Base-by-base conservation (phyloP, 257 asterid species). In the Jasminum sambac region DNA sequence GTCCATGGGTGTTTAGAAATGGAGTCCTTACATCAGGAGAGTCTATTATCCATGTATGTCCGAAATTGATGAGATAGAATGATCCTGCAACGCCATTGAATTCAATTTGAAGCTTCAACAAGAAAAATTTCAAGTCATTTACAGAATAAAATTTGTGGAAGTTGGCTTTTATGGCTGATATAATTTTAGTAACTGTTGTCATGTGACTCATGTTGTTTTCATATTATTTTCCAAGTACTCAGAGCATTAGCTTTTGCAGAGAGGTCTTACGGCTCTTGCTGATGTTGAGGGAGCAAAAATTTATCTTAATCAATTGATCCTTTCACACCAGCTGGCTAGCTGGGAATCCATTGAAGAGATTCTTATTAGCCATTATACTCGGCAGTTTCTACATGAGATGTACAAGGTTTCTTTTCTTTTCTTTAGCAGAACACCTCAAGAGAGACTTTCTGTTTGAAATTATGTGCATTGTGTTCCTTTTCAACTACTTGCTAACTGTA, bases 211-310 rank as follows among this genome's bases (percentile, higher is more conserved):
- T 24, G 63, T 60, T 68, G 13, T 60, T 59, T 7, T 4, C 36
- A 30, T 30, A 4, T 30, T 48, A 48, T 50, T 50, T 78, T 75
- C 69, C 39, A 36, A 75, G 43, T 69, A 50, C 81, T 74, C 42
- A 55, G 46, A 36, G 40, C 68, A 71, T 76, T 72, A 67, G 44
- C 72, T 79, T 67, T 55, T 77, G 71, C 79, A 94, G 98, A 89
- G 96, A 77, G 99, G 97, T 75, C 91, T 94, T 68, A 89, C 91
- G 96, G 96, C 99, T 67, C 93, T 94, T 79, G 99, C 99, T 66
- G 97, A 94, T 81, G 95, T 94, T 9, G 99, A 94, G 89, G 97
- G 99, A 65, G 99, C 96, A 43, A 84, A 94, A 79, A 89, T 94
- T 70, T 86, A 89, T 78, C 91, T 94, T 83, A 94, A 83, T 69